Base-by-base conservation (phyloP, 345 rosid genomes). In the Pistacia integerrima region DNA sequence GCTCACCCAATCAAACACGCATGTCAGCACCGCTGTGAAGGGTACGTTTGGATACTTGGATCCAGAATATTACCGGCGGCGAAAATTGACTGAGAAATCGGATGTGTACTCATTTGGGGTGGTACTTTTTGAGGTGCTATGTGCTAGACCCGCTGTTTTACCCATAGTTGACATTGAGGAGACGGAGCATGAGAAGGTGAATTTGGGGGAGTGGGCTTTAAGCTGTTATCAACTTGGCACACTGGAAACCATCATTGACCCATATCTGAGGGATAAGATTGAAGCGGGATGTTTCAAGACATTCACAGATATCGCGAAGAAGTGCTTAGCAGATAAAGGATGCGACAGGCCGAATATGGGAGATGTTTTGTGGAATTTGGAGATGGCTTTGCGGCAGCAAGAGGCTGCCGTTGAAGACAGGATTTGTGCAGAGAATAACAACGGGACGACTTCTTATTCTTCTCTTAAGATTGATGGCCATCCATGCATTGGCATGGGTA, bases 31-130 rank as follows among this genome's bases (percentile, higher is more conserved):
- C 0, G 73, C 54, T 10, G 88, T 80, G 56, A 80, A 85, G 38
- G 88, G 86, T 11, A 82, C 78, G 33, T 75, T 85, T 18, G 88
- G 84, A 9, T 80, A 85, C 61, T 58, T 85, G 63, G 88, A 85
- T 44, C 85, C 82, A 4, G 85, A 85, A 60, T 85, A 82, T 72
- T 75, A 64, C 79, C 67, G 79, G 61, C 73, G 48, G n/a, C 69
- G 76, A 51, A 76, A 73, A 64, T 38, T 82, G 61, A 85, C 88
- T 0, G 84, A 73, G 25, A 82, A 82, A 52, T 80, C 81, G 6
- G 82, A 80, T 70, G 84, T 80, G 16, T 79, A 73, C 67, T 80
- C 85, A 14, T 82, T 85, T 9, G 82, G 84, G 17, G 88, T 80
- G 68, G 84, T 85, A 4, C 11, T 82, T 16, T 77, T 85, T 14